Conservation (phyloP, 2,329 filamentous ascomycete genomes). For the Didymella glomerata region DNA sequence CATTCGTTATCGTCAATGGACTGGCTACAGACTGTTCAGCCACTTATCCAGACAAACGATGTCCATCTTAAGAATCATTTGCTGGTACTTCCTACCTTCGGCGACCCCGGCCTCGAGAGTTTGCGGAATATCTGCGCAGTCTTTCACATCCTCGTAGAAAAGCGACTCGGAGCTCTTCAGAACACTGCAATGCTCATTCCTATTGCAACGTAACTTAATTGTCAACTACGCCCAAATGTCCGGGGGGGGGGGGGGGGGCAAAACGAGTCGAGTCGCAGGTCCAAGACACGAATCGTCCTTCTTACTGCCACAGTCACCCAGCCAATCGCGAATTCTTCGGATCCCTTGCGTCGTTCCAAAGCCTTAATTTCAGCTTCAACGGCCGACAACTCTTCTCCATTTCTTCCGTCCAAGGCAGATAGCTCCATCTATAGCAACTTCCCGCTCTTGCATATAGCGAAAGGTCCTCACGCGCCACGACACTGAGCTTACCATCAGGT, state of each 20-base stretch:
- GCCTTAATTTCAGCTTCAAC: conserved; percentile 23
- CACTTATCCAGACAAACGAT: background rate
- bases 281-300: background rate
- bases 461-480: conserved; percentile 19
- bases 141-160: background rate
- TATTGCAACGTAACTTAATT: no score
- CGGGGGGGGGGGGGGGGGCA: no score
- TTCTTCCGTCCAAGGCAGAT: conserved; percentile 42
- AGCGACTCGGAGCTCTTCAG: no score
- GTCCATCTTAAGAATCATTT: background rate
- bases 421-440: conserved; percentile 36
- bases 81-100: background rate
- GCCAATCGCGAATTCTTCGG: background rate
- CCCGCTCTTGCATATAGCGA: conserved; percentile 18
- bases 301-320: background rate
- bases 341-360: conserved; percentile 3
- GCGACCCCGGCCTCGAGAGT: background rate
- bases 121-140: background rate
- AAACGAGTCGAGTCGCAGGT: background rate
- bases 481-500: conserved; percentile 25
- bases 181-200: no score
- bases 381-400: conserved; percentile 35
- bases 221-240: no score
- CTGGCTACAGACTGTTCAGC: background rate
- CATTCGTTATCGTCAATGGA: no score